Base-by-base conservation (phyloP, 2,329 filamentous ascomycete genomes). In the Blastomyces percursus region DNA sequence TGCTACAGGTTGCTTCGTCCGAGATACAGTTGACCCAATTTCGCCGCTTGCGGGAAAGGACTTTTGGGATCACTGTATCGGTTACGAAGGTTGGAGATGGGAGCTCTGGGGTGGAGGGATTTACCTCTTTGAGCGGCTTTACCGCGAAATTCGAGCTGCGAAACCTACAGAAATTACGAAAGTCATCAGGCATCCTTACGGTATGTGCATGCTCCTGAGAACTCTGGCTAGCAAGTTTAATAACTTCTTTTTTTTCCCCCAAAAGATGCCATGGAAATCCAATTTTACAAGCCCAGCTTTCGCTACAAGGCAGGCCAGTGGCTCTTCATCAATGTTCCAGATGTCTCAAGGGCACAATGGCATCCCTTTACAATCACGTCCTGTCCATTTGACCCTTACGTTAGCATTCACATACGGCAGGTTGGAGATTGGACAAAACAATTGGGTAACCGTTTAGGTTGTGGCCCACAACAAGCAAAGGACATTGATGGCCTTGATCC, bases 281-380 rank as follows among this genome's bases (percentile, higher is more conserved):
- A 99, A 74, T 97, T 99, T 79, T 84, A 83, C 74, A 99, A 99
- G 79, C 90, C 93, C 5, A 94, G 89, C 63, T 96, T 99, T 88
- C 90, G 86, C 72, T 99, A 99, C 85, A 97, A 96, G 83, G 89
- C 94, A 16, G 94, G 94, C 40, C 94, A 99, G 78, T 99, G 93
- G 92, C 85, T 97, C 46, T 97, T 97, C 81, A 82, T 99, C 64
- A 93, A 97, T 75, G 87, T 96, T 30, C 94, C 94, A 0, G 87
- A 89, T 7, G 85, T 99, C 61, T 96, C 91, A 67, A 84, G 82
- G 69, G 87, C 91, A 72, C 91, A 99, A 79, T 99, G 94, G 94
- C 94, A 99, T 77, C 94, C 94, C 0, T 99, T 97, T 74, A 99
- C 94, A 71, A 97, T 99, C 76, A 99, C 94, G 2, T 97, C 94